Evolutionary conservation across 257 asterid genomes (phyloP), one percentile per base, ranked within the genome.

Genomic region (Petunia secreta): DNA sequence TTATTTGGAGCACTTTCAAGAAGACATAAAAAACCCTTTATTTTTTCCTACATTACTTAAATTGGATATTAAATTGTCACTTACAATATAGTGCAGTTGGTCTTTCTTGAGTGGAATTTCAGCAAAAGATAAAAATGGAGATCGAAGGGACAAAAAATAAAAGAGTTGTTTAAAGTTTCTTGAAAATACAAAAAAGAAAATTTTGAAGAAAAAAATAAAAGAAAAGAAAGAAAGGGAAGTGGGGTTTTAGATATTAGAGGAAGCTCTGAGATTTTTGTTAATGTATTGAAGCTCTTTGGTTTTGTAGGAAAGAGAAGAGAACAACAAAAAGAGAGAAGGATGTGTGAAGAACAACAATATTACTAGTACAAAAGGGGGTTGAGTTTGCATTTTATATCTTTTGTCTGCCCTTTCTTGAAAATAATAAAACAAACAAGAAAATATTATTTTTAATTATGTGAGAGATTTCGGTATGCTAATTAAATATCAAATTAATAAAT

Each of bases 281-380:
- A 6, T 15, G 75, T 67, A 46, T 34, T 43, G 73, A 64, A 79
- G 36, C 64, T 78, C 52, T 63, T 77, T 54, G 76, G 76, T 40
- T 79, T 60, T 54, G 81, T 63, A 63, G 81, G 73, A 54, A 65
- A 63, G 81, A 77, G 44, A 59, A 52, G 67, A 62, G 67, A 62
- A 55, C 25, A 4, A 55, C 7, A 4, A 55, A 10, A 66, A 3
- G 36, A 67, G 52, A 14, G 52, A 34, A 34, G 58, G 77, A 34
- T 71, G 77, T 34, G 59, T 48, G 60, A 46, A 46, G 59, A 71
- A 71, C 60, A 25, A 71, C 60, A 48, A 11, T 50, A 50, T 53
- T 7, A 34, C 25, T 25, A 63, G 38, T 1, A 55, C 53, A 63
- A 57, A 8, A 48, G 34, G 38, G 57, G 16, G 75, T 78, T 78